These are phyloP conservation scores for Boletus rubropictus DNA, from an alignment of 768 basidiomycete genomes.

Conservation along the genomic window DNA sequence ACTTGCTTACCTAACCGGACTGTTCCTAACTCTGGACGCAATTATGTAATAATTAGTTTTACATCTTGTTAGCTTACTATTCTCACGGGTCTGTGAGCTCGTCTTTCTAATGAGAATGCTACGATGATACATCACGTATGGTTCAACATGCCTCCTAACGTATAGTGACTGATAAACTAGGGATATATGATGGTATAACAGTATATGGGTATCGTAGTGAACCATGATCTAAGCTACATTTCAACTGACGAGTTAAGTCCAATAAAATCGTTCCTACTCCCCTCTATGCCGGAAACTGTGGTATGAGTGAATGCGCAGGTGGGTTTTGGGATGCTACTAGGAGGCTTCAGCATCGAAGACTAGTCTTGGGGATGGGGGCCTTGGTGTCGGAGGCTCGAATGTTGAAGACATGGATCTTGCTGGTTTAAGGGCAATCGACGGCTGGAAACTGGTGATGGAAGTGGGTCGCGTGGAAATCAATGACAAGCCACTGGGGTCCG, in stretches of 20 bases:
- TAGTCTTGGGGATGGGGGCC: too few relatives aligned
- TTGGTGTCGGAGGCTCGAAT: conserved; percentile 8
- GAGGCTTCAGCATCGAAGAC: too few relatives aligned
- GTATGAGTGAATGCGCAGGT: conserved; percentile 44
- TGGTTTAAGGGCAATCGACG: conserved; percentile 25
- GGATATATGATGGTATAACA: too few relatives aligned
- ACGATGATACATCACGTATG: too few relatives aligned
- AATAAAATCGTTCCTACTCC: conserved; percentile 22
- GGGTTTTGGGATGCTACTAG: conserved; percentile 14
- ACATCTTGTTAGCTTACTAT: too few relatives aligned
- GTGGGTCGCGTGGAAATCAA: conserved; percentile 26
- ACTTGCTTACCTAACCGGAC: too few relatives aligned
- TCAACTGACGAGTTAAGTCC: conserved; percentile 10
- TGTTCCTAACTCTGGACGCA: too few relatives aligned
- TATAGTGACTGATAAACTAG: too few relatives aligned
- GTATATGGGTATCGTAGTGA: conserved; percentile 26
- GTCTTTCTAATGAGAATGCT: too few relatives aligned
- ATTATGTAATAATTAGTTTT: too few relatives aligned
- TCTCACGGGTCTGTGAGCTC: too few relatives aligned
- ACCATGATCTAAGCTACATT: conserved; percentile 16
- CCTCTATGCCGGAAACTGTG: conserved; percentile 31
- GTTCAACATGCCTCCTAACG: too few relatives aligned
- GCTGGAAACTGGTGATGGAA: conserved; percentile 22
- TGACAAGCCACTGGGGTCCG: conserved; percentile 24
- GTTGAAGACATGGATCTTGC: conserved; percentile 19